Base-by-base conservation (phyloP, 257 asterid genomes). In the Thymus mandschuricus region DNA sequence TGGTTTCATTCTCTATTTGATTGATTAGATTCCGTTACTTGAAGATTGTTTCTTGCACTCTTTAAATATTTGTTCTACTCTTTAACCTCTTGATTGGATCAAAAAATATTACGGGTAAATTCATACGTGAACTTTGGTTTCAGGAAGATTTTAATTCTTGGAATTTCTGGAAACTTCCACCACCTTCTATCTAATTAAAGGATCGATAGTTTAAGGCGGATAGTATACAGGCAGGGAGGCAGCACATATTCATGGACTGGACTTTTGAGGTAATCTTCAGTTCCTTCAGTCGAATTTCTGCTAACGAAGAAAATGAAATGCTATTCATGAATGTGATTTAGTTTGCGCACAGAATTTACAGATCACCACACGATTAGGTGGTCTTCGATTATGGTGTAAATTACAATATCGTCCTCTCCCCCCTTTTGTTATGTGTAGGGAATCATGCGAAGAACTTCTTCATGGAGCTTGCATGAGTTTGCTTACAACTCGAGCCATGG, bases 151-250 rank as follows among this genome's bases (percentile, higher is more conserved):
- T 63, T 15, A 92, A 92, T 82, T 70, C 88, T 43, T 90, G 95
- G 95, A 92, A 90, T 75, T 92, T 67, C 84, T 92, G 98, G 98
- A 92, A 87, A 77, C 80, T 92, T 60, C 92, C 95, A 21, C 90
- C 86, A 60, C 81, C 85, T 66, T 9, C n/a, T 10, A 71, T 85
- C 3, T 45, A 9, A 60, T 46, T 83, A 77, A 83, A 59, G 74
- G 61, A 69, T 13, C 27, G 55, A 56, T 49, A 49, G 44, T 61
- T 60, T 69, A 65, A 56, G 59, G 54, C 55, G 61, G 57, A 62
- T 30, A 21, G 21, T 21, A 21, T 21, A 50, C 55, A 15, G 69
- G 49, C 1, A 27, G 30, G 41, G 56, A 61, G 74, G 76, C 51
- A 38, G 49, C 33, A 21, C 21, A 21, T 56, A 48, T 59, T 50